Percentiles rank a stretch among this genome's conserved stretches.
These are phyloP conservation scores for Phytophthora cryptogea DNA, from an alignment of 352 stramenopile genomes.

Conservation along the genomic window DNA sequence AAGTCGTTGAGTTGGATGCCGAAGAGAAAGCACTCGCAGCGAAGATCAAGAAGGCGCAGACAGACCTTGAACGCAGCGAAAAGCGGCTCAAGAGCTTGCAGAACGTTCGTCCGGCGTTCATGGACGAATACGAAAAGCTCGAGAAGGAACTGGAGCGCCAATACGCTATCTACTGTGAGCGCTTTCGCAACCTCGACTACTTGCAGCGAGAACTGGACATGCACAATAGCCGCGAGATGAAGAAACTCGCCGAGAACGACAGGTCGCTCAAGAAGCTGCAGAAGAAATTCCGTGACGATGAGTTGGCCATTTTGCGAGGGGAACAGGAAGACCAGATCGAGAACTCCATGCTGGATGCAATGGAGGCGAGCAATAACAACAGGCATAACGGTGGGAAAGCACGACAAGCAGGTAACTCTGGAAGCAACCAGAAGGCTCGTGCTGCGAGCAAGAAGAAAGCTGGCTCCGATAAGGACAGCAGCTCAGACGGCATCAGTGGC, in stretches of 20 bases:
- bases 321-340: constrained; percentile 87
- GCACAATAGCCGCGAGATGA: constrained; percentile 86
- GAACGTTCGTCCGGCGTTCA: constrained; percentile 94
- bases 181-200: constrained; percentile 97
- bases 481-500: constrained; percentile 47
- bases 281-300: constrained; percentile 93
- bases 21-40: constrained; percentile 91
- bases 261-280: constrained; percentile 92
- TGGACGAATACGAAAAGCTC: constrained; percentile 98
- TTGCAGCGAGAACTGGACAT: constrained; percentile 93
- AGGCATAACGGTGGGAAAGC: constrained; percentile 28
- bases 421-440: constrained; percentile 54
- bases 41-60: constrained; percentile 95
- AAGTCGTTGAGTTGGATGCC: constrained; percentile 91
- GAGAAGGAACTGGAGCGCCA: constrained; percentile 96
- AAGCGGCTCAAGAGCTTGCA: constrained; percentile 94
- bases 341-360: constrained; percentile 51
- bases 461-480: constrained; percentile 47
- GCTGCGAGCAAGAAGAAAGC: constrained; percentile 43
- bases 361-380: constrained; percentile 50
- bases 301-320: constrained; percentile 87
- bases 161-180: constrained; percentile 94
- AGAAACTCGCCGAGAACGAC: constrained; percentile 88
- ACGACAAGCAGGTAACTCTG: constrained; percentile 33
- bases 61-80: constrained; percentile 95